These are phyloP conservation scores for Solanum lycopersicoides DNA, from an alignment of 257 asterid genomes.

Conservation along the genomic window DNA sequence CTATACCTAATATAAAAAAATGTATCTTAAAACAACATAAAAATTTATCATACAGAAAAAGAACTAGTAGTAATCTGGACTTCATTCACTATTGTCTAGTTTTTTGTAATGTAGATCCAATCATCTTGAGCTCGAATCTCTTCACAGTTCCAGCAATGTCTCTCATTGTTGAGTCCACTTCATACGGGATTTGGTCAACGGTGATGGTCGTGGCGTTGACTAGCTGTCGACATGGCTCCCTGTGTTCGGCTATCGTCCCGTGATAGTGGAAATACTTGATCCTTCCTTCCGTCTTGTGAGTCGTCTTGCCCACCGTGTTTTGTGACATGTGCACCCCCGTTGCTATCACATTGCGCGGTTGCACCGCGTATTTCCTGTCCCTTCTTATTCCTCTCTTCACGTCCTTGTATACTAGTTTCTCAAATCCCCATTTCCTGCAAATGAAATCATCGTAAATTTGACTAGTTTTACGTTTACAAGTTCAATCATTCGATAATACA, in stretches of 20 bases:
- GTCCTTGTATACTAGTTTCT: constrained; percentile 69
- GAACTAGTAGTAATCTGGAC: not conserved
- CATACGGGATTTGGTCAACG: constrained; percentile 38
- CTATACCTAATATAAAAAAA: not conserved
- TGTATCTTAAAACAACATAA: not conserved
- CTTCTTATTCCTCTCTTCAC: constrained; percentile 48
- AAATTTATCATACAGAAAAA: constrained; percentile 4
- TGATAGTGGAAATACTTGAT: constrained; percentile 73
- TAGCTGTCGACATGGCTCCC: constrained; percentile 50
- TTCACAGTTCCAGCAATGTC: constrained; percentile 54
- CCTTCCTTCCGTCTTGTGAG: constrained; percentile 50
- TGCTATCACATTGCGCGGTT: constrained; percentile 65
- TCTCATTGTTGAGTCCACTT: constrained; percentile 49
- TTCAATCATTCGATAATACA: not conserved
- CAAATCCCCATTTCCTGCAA: constrained; percentile 83
- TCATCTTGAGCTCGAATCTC: constrained; percentile 58
- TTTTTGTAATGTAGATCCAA: constrained; percentile 44
- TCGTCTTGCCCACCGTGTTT: constrained; percentile 51
- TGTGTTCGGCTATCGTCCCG: constrained; percentile 60
- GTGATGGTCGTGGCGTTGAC: constrained; percentile 32
- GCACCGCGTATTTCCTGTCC: constrained; percentile 70
- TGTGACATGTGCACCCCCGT: constrained; percentile 86
- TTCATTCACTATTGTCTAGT: constrained; percentile 37
- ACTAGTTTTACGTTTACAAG: not conserved
- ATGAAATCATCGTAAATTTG: not conserved